phyloP scores from a whole-genome alignment of 768 basidiomycete species.

The Artomyces pyxidatus region DNA sequence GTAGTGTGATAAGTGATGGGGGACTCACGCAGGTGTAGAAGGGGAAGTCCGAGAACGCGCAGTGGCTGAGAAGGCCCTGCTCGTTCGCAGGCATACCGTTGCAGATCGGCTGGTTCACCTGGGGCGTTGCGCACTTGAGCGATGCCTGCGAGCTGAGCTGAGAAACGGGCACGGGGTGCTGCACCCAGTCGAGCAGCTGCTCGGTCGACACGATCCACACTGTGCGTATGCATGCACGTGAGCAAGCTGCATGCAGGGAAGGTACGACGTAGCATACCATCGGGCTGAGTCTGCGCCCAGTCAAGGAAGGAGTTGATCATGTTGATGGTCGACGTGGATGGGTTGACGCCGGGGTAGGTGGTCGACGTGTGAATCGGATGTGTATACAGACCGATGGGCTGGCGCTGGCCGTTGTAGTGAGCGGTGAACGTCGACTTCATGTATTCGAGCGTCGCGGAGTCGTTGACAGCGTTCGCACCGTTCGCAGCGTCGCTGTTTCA shows the following conservation, averaged over 20 bases:
- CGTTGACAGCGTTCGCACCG: slow-evolving; percentile 41
- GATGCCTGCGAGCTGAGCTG: slow-evolving; percentile 45
- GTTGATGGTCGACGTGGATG: slow-evolving; percentile 44
- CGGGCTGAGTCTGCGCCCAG: slow-evolving; percentile 66
- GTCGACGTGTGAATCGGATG: slow-evolving; percentile 62
- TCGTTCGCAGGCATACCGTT: slow-evolving; percentile 71
- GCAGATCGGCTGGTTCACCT: slow-evolving; percentile 56
- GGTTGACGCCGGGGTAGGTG: slow-evolving; percentile 51
- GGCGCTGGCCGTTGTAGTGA: slow-evolving; percentile 68
- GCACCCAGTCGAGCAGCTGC: slow-evolving; percentile 69
- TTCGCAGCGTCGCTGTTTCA: slow-evolving; percentile 45
- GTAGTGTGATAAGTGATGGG: background rate
- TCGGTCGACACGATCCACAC: slow-evolving; percentile 70
- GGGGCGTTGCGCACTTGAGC: slow-evolving; percentile 58
- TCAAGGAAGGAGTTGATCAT: slow-evolving; percentile 80
- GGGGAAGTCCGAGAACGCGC: slow-evolving; percentile 66
- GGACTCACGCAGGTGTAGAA: slow-evolving; percentile 68
- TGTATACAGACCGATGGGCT: slow-evolving; percentile 75
- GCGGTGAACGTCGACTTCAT: slow-evolving; percentile 67
- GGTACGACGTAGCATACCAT: slow-evolving; percentile 33
- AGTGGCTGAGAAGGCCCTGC: slow-evolving; percentile 49
- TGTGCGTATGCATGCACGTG: slow-evolving; percentile 15
- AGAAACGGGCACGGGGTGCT: slow-evolving; percentile 55
- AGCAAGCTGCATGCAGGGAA: background rate
- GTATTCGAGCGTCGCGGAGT: slow-evolving; percentile 57